Base-by-base conservation (phyloP, 768 basidiomycete genomes). In the Hemileccinum impolitum region DNA sequence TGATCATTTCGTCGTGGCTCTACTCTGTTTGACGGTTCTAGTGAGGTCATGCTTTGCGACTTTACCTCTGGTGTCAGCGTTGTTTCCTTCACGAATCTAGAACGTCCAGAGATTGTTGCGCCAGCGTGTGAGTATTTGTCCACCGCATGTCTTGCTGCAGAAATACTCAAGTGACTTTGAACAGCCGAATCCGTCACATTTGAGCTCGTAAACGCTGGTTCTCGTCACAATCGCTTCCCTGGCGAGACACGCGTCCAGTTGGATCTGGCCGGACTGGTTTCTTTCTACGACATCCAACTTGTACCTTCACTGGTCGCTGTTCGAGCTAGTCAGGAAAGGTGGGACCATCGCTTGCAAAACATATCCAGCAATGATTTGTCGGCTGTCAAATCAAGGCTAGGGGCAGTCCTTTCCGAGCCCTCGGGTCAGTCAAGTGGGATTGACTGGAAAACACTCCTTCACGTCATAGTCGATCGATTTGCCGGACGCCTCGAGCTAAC, bases 191-290 rank as follows among this genome's bases (percentile, higher is more conserved):
- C n/a, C n/a, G n/a, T n/a, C n/a, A n/a, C n/a, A n/a, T 53, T 54
- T 18, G 61, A 54, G 37, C 30, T 15, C 36, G 26, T 56, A 8
- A 9, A 50, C 1, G 49, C 63, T 0, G 67, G 61, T 19, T 45
- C 58, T 13, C 68, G 72, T 65, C 64, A 71, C 40, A 63, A 70
- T 34, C 54, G 23, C 18, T 65, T 61, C 47, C 72, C 72, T 1
- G 71, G 70, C n/a, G 69, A 72, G 19, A 64, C 59, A 0, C 69
- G 71, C 11, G 38, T 73, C 23, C 51, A 57, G n/a, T 45, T 73
- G 18, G 68, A 73, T 43, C 57, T 68, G 11, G 36, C 69, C 11
- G 52, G 67, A 9, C 31, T 73, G n/a, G 50, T 71, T 11, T 71
- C 72, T 5, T 67, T 73, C 53, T 73, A 73, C 28, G 69, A 73